phyloP scores from a whole-genome alignment of 495 filamentous ascomycete species.

The Cercophora samala region DNA sequence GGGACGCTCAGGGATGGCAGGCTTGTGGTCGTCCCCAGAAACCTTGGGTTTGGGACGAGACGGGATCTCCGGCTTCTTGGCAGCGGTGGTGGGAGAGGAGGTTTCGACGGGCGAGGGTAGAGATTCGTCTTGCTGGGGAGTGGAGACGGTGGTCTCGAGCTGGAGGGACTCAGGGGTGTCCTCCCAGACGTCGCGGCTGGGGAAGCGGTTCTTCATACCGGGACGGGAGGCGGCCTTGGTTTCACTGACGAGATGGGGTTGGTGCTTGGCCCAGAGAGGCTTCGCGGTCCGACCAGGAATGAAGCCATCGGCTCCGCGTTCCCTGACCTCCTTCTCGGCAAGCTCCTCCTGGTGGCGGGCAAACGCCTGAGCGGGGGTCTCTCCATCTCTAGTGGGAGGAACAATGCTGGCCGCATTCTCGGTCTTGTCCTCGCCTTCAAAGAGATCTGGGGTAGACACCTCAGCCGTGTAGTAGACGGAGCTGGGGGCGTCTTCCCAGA shows the following conservation, averaged over 20 bases:
- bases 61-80: slow-evolving; percentile 32
- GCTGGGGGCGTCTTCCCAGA: slow-evolving; percentile 96
- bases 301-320: slow-evolving; percentile 40
- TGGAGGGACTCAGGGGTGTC: slow-evolving; percentile 82
- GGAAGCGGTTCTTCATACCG: slow-evolving; percentile 68
- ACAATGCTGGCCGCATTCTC: slow-evolving; percentile 37
- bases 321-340: slow-evolving; percentile 47
- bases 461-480: slow-evolving; percentile 79
- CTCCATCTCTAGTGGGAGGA: slow-evolving; percentile 35
- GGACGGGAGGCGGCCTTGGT: slow-evolving; percentile 45
- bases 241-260: slow-evolving; percentile 41
- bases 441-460: slow-evolving; percentile 73
- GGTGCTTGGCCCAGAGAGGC: slow-evolving; percentile 44
- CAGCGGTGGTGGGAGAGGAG: slow-evolving; percentile 24
- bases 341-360: slow-evolving; percentile 54
- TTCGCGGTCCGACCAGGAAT: slow-evolving; percentile 47
- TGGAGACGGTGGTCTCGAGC: slow-evolving; percentile 73
- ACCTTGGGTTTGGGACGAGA: slow-evolving; percentile 26
- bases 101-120: slow-evolving; percentile 20
- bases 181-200: slow-evolving; percentile 95
- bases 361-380: slow-evolving; percentile 53
- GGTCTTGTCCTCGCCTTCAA: slow-evolving; percentile 54
- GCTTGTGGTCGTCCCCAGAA: slow-evolving; percentile 30
- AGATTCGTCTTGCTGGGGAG: slow-evolving; percentile 53
- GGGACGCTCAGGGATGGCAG: slow-evolving; percentile 53